Conservation (phyloP, 768 basidiomycete species). For the Mrakia blollopis region DNA sequence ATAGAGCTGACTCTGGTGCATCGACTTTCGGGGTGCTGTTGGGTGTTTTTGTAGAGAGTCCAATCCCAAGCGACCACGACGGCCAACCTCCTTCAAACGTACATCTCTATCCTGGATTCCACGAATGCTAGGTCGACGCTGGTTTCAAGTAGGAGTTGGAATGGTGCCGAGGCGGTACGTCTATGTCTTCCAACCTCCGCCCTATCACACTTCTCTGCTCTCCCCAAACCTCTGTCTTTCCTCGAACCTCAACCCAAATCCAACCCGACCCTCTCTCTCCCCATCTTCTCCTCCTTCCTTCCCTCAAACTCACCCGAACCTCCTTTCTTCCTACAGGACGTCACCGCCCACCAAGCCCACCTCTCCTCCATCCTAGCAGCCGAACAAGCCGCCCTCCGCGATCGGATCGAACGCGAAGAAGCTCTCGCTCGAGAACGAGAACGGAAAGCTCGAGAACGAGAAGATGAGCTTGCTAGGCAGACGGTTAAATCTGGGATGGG, state of each 20-base stretch:
- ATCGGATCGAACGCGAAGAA: constrained; percentile 14
- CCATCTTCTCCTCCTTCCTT: not conserved
- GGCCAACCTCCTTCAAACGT: constrained; percentile 11
- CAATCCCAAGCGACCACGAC: constrained; percentile 15
- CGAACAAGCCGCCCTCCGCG: constrained; percentile 10
- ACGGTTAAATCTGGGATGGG: not conserved
- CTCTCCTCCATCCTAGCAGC: constrained; percentile 8
- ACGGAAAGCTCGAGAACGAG: not conserved
- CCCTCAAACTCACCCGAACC: not conserved
- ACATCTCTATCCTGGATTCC: constrained; percentile 16
- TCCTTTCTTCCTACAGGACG: not conserved
- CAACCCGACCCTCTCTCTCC: not conserved
- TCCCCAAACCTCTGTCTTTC: not conserved
- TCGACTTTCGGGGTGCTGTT: not conserved
- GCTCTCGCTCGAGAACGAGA: not conserved
- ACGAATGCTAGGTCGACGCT: not conserved
- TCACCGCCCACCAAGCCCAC: not conserved
- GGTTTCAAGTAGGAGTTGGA: not conserved
- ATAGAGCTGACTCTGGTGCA: too few species aligned
- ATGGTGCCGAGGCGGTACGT: constrained; percentile 14
- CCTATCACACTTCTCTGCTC: too few species aligned
- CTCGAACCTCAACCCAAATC: not conserved
- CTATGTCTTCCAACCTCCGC: too few species aligned
- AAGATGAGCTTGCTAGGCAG: constrained; percentile 9
- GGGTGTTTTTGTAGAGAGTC: not conserved